Conservation (phyloP, 148 eudicot genomes). For the Persicaria tinctoria region DNA sequence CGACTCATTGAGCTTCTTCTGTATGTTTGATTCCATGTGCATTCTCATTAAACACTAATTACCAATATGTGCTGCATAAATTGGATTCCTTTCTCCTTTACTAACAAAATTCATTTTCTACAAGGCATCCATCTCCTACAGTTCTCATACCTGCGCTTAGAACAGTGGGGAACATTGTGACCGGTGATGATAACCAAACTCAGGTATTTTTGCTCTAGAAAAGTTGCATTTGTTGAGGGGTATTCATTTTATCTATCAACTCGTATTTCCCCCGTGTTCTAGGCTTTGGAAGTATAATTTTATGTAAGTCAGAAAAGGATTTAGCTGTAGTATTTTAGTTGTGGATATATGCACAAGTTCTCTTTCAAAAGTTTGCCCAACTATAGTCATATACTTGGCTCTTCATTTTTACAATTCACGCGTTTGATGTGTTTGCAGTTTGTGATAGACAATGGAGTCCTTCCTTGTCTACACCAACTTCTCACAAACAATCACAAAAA, state of each 20-base stretch:
- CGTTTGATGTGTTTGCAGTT: constrained; percentile 31
- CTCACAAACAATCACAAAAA: constrained; percentile 63
- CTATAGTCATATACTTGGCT: neutral
- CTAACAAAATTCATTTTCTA: neutral
- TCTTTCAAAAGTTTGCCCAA: neutral
- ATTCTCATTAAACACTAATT: neutral
- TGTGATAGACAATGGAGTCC: constrained; percentile 63
- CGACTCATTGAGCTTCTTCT: constrained; percentile 78
- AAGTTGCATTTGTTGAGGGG: neutral
- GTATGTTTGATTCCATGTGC: constrained; percentile 25
- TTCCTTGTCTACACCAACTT: constrained; percentile 57
- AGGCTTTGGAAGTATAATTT: neutral
- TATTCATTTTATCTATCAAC: neutral
- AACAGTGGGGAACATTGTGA: constrained; percentile 17
- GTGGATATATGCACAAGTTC: neutral
- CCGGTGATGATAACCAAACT: constrained; percentile 19
- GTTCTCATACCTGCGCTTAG: constrained; percentile 16
- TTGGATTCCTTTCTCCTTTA: neutral
- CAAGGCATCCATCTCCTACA: constrained; percentile 18
- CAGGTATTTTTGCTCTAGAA: constrained; percentile 13
- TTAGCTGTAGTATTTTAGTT: neutral
- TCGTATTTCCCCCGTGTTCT: neutral
- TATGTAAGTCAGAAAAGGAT: neutral
- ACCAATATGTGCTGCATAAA: neutral
- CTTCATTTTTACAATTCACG: neutral